Percentiles rank a stretch among this genome's conserved stretches.
Evolutionary conservation across 129 eudicot species (phyloP).

Genomic region (Oenanthe sinensis): DNA sequence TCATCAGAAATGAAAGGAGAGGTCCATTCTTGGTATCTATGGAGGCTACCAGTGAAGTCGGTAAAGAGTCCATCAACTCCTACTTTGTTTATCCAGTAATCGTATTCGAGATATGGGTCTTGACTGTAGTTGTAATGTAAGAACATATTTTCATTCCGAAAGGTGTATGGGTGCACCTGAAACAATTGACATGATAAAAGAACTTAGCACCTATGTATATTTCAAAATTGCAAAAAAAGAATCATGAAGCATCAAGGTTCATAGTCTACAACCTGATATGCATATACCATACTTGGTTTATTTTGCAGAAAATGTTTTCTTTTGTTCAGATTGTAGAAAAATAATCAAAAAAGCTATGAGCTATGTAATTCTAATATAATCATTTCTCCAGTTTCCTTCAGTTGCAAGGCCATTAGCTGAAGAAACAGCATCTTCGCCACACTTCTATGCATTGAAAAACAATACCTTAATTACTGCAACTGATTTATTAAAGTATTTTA

Average conservation of each 20-base stretch:
- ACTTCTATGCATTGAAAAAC: not conserved
- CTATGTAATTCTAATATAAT: not conserved
- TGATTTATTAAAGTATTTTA: not conserved
- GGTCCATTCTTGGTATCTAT: conserved; percentile 70
- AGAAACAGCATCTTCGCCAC: not conserved
- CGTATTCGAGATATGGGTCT: conserved; percentile 79
- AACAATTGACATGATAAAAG: not conserved
- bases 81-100: conserved; percentile 69
- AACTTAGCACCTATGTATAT: not conserved
- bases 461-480: not conserved
- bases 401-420: not conserved
- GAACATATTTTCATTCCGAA: conserved; percentile 61
- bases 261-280: not conserved
- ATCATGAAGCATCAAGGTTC: not conserved
- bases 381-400: not conserved
- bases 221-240: not conserved
- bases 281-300: not conserved
- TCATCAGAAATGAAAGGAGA: conserved; percentile 35
- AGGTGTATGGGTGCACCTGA: conserved; percentile 97
- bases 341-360: not conserved
- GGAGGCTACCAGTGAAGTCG: conserved; percentile 76
- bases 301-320: not conserved
- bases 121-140: conserved; percentile 70
- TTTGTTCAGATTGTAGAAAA: not conserved
- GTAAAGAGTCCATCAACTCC: conserved; percentile 83